These are phyloP conservation scores for Dendryphion nanum DNA, from an alignment of 2,329 filamentous ascomycete genomes.

Conservation along the genomic window DNA sequence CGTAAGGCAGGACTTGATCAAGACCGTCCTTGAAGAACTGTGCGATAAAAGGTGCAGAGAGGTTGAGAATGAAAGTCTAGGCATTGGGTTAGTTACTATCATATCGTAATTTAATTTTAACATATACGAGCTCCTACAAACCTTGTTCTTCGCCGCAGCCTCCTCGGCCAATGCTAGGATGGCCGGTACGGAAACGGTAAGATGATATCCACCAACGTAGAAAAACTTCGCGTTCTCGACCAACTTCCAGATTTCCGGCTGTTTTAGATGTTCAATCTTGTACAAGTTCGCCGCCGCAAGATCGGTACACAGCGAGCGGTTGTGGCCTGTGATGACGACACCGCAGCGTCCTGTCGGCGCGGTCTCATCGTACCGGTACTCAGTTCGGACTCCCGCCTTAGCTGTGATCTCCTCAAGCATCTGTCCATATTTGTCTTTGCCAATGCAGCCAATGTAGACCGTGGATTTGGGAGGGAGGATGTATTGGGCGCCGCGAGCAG, in stretches of 20 bases:
- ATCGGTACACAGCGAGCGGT: slow-evolving; percentile 92
- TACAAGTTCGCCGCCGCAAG: slow-evolving; percentile 97
- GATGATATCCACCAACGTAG: slow-evolving; percentile 95
- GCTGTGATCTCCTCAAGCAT: slow-evolving; percentile 83
- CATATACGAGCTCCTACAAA: slow-evolving; percentile 32
- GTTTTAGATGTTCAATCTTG: slow-evolving; percentile 89
- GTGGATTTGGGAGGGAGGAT: slow-evolving; percentile 86
- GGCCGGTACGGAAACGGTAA: slow-evolving; percentile 91
- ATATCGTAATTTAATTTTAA: neutral
- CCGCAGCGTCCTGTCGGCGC: slow-evolving; percentile 89
- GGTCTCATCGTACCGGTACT: slow-evolving; percentile 87
- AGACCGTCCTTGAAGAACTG: slow-evolving; percentile 98
- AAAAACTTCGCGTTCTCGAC: slow-evolving; percentile 85
- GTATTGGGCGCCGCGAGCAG: slow-evolving; percentile 89
- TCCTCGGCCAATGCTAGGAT: slow-evolving; percentile 89
- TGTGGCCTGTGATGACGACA: slow-evolving; percentile 94
- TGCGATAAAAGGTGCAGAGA: slow-evolving; percentile 92
- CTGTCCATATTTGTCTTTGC: slow-evolving; percentile 92
- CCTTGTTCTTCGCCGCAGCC: slow-evolving; percentile 85
- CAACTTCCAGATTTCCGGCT: slow-evolving; percentile 85
- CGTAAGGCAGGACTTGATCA: slow-evolving; percentile 82
- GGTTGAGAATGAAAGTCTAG: slow-evolving; percentile 76
- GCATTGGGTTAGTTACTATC: slow-evolving; percentile 8
- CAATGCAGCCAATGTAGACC: slow-evolving; percentile 90
- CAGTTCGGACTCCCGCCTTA: slow-evolving; percentile 84